Percentiles rank a stretch among this genome's conserved stretches.
Conservation (phyloP, 108 stramenopile genomes). For the Thalassiosira profunda region DNA sequence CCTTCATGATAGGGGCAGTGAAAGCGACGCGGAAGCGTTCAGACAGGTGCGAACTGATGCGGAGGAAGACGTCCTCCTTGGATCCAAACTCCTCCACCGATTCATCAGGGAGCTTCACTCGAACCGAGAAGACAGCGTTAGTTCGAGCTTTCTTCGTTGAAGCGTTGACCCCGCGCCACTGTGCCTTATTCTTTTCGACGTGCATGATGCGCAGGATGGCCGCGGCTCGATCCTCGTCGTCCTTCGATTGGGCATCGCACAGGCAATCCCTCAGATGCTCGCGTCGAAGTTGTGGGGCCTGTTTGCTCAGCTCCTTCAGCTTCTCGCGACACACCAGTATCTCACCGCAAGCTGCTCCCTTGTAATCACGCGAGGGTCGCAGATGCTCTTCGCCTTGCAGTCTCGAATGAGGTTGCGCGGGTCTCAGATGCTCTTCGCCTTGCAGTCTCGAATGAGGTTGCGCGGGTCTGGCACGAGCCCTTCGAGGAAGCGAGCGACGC, state of each 20-base stretch:
- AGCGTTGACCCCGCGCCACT: neutral
- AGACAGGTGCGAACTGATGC: neutral
- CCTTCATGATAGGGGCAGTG: neutral
- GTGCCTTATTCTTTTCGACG: neutral
- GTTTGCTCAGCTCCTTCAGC: neutral
- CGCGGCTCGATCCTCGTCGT: neutral
- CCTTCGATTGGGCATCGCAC: neutral
- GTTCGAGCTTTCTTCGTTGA: neutral
- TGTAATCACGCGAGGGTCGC: neutral
- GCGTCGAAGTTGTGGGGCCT: neutral
- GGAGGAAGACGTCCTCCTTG: neutral
- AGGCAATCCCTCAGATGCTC: neutral
- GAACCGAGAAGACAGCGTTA: neutral
- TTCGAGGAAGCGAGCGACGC: neutral
- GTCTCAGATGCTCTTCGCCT: neutral
- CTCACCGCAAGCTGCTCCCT: neutral
- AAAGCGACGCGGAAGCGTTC: neutral
- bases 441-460: neutral
- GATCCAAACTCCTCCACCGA: no score
- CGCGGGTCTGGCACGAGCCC: slow-evolving; percentile 7
- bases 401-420: neutral
- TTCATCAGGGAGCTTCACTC: no score
- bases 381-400: neutral
- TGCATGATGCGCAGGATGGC: neutral
- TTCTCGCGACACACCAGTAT: neutral